Conservation (phyloP, 192 early-diverging fungal genomes). For the Paraglomus brasilianum region DNA sequence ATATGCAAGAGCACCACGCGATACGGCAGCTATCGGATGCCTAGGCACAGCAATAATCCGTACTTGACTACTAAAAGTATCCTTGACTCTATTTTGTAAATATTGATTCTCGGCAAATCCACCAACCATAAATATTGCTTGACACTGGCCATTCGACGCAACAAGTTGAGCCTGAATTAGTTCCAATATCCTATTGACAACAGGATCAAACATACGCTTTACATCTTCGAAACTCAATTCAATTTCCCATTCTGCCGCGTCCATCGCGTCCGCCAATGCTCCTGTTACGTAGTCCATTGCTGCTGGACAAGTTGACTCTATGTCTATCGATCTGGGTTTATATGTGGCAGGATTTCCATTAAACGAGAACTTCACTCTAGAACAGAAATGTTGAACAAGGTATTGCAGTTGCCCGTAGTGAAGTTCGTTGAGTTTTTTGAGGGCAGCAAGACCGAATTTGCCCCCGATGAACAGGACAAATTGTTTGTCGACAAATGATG, state of each 20-base stretch:
- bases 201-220: conserved; percentile 49
- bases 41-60: conserved; percentile 53
- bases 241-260: conserved; percentile 43
- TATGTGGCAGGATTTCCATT: background rate
- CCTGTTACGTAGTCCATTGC: background rate
- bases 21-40: conserved; percentile 52
- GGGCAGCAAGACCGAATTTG: background rate
- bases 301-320: conserved; percentile 1
- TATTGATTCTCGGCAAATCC: conserved; percentile 55
- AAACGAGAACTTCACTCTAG: background rate
- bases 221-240: background rate
- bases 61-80: conserved; percentile 46
- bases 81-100: conserved; percentile 45
- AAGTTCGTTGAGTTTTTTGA: background rate
- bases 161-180: conserved; percentile 49
- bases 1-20: conserved; percentile 46
- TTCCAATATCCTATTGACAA: conserved; percentile 50
- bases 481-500: conserved; percentile 11
- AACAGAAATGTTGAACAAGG: conserved; percentile 7
- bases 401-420: conserved; percentile 14
- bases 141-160: conserved; percentile 39
- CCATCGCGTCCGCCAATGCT: background rate
- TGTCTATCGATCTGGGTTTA: background rate
- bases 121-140: conserved; percentile 54
- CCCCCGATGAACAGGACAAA: background rate